These are phyloP conservation scores for Fusarium continuum DNA, from an alignment of 2,329 filamentous ascomycete genomes.

Conservation along the genomic window DNA sequence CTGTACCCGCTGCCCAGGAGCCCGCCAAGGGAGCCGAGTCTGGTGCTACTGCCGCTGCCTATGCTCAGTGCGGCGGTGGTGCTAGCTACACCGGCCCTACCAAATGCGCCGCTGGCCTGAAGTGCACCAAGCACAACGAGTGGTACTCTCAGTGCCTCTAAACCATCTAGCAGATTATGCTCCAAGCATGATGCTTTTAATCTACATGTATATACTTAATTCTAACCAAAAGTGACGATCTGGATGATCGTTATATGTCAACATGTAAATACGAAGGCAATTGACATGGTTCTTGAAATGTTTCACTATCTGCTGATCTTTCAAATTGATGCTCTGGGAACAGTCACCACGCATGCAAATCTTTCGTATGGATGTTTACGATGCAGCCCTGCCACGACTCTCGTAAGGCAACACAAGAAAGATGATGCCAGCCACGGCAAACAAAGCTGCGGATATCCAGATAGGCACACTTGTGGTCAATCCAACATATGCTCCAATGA, in stretches of 20 bases:
- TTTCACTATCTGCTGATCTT: background rate
- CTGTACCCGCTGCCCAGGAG: background rate
- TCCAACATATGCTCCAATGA: constrained; percentile 55
- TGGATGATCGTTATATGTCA: no score
- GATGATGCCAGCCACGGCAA: constrained; percentile 53
- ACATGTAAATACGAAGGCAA: background rate
- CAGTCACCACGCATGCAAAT: no score
- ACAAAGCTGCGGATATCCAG: constrained; percentile 56
- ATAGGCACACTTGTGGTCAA: constrained; percentile 55
- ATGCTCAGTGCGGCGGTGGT: constrained; percentile 39
- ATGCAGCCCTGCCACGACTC: constrained; percentile 38
- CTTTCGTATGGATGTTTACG: background rate
- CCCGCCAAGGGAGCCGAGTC: background rate
- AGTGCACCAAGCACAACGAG: constrained; percentile 35
- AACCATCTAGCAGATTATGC: background rate
- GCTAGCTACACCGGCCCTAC: constrained; percentile 35
- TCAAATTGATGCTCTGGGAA: no score
- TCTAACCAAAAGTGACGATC: background rate
- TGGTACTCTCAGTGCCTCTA: constrained; percentile 44
- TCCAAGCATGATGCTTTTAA: background rate
- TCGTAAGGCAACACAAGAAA: constrained; percentile 56
- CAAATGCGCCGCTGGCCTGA: constrained; percentile 35
- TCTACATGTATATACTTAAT: constrained; percentile 14
- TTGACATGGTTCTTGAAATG: background rate
- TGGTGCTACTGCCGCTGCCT: constrained; percentile 2